Base-by-base conservation (phyloP, 306 rosid genomes). In the Luffa acutangula region DNA sequence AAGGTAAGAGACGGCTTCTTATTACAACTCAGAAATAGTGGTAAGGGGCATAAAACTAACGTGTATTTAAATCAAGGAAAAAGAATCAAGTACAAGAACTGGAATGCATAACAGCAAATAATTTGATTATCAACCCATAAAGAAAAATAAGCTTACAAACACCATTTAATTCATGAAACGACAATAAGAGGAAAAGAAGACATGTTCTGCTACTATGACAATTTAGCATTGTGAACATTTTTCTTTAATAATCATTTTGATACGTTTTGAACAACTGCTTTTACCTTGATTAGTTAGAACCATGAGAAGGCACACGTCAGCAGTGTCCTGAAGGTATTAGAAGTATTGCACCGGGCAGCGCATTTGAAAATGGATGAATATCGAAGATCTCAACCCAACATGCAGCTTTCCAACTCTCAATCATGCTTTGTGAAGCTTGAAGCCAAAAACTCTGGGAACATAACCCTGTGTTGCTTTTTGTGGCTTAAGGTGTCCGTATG, bases 391-490 rank as follows among this genome's bases (percentile, higher is more conserved):
- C 85, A 67, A 51, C 80, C 60, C 76, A 73, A 37, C 62, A 59
- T 57, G 58, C 69, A 59, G 52, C 79, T 81, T 66, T 63, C 37
- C 20, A 10, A 25, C 71, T 80, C 71, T 80, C 72, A 46, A 72
- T 91, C 91, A 89, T 14, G 91, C 88, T 87, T 83, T 93, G 89
- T 93, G 91, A 57, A 93, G 76, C 87, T 93, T 93, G 89, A 88
- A 93, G 80, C 97, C 97, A 46, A 93, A 93, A 78, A 93, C 92
- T 87, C 92, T 87, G 17, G 96, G 97, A n/a, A 90, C 89, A 45
- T 89, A 93, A 81, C 85, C 86, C 85, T 87, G 93, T 11, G 82
- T 78, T 0, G 90, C 89, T 84, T 91, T 93, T 79, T 88, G 96
- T 18, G 97, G 93, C 90, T 87, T 93, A 78, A 90, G 85, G 84